Evolutionary conservation across 768 basidiomycete species (phyloP).

Genomic region (Tricholoma sp.): DNA sequence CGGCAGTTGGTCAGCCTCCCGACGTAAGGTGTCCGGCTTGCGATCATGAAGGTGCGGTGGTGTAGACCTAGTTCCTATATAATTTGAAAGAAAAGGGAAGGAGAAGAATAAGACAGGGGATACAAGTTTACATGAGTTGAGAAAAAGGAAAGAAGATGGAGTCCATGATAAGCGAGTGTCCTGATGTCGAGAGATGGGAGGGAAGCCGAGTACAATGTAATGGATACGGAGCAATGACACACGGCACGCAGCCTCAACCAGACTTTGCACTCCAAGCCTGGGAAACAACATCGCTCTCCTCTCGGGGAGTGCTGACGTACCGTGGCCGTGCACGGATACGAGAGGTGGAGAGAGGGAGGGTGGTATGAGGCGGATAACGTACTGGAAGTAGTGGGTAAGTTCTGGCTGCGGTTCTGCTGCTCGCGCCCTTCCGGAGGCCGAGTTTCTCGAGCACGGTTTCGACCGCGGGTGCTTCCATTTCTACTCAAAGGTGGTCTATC

Average conservation of each 20-base stretch:
- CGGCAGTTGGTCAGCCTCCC: slow-evolving; percentile 1
- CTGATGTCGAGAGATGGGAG: slow-evolving; percentile 29
- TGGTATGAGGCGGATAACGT: slow-evolving; percentile 59
- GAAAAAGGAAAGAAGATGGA: slow-evolving; percentile 29
- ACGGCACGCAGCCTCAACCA: slow-evolving; percentile 22
- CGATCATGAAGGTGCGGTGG: slow-evolving; percentile 28
- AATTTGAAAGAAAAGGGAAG: slow-evolving; percentile 29
- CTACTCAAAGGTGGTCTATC: slow-evolving; percentile 18
- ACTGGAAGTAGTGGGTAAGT: slow-evolving; percentile 42
- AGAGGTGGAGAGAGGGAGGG: slow-evolving; percentile 33
- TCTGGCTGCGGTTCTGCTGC: slow-evolving; percentile 24
- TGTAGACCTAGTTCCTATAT: slow-evolving; percentile 47
- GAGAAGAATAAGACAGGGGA: slow-evolving; percentile 22
- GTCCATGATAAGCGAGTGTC: slow-evolving; percentile 40
- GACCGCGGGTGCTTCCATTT: slow-evolving; percentile 22
- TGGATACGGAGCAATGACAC: slow-evolving; percentile 17
- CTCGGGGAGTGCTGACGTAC: slow-evolving; percentile 19
- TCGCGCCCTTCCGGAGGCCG: slow-evolving; percentile 21
- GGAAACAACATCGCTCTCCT: slow-evolving; percentile 15
- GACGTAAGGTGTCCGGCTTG: slow-evolving; percentile 6
- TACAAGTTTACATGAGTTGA: slow-evolving; percentile 19
- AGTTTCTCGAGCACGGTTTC: slow-evolving; percentile 25
- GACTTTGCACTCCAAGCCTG: slow-evolving; percentile 12
- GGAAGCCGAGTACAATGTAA: slow-evolving; percentile 23
- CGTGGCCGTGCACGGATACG: slow-evolving; percentile 29